These are phyloP conservation scores for Ascosphaera acerosa DNA, from an alignment of 2,329 filamentous ascomycete species.

Conservation along the genomic window DNA sequence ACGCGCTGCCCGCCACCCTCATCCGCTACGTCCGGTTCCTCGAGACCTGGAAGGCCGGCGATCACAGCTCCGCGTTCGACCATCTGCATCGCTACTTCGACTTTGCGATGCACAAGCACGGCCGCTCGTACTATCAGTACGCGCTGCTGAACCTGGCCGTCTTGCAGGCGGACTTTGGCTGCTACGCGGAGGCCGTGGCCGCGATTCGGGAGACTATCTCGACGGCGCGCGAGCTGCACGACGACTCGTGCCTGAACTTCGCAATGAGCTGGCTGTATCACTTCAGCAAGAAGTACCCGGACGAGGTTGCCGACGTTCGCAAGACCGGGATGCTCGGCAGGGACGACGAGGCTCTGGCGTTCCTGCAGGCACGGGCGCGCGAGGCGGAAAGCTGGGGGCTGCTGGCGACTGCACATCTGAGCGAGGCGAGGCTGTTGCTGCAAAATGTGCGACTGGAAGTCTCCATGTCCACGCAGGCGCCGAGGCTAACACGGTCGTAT, in stretches of 20 bases:
- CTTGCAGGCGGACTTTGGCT: constrained; percentile 85
- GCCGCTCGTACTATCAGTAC: constrained; percentile 79
- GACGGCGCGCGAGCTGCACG: constrained; percentile 80
- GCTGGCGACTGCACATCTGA: constrained; percentile 58
- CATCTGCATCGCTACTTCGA: constrained; percentile 88
- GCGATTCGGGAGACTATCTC: constrained; percentile 89
- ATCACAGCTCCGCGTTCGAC: constrained; percentile 76
- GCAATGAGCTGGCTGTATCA: constrained; percentile 90
- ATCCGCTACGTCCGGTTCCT: constrained; percentile 66
- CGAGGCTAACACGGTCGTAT: neutral
- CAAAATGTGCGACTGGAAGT: constrained; percentile 35
- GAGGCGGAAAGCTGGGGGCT: constrained; percentile 70
- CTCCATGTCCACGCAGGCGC: constrained; percentile 10
- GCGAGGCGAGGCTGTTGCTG: constrained; percentile 59
- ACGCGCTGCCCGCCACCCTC: constrained; percentile 38
- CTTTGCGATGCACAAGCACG: constrained; percentile 68
- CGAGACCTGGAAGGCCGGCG: constrained; percentile 74
- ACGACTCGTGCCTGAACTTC: constrained; percentile 82
- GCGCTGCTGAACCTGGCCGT: constrained; percentile 82
- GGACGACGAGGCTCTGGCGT: constrained; percentile 57
- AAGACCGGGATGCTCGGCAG: constrained; percentile 49
- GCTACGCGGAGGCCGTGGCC: constrained; percentile 65
- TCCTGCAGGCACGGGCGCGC: constrained; percentile 63
- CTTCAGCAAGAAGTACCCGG: constrained; percentile 64
- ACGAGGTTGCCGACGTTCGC: constrained; percentile 42